Evolutionary conservation across 2,329 filamentous ascomycete genomes (phyloP), one percentile per base, ranked within the genome.

Genomic region (Emmonsia crescens): DNA sequence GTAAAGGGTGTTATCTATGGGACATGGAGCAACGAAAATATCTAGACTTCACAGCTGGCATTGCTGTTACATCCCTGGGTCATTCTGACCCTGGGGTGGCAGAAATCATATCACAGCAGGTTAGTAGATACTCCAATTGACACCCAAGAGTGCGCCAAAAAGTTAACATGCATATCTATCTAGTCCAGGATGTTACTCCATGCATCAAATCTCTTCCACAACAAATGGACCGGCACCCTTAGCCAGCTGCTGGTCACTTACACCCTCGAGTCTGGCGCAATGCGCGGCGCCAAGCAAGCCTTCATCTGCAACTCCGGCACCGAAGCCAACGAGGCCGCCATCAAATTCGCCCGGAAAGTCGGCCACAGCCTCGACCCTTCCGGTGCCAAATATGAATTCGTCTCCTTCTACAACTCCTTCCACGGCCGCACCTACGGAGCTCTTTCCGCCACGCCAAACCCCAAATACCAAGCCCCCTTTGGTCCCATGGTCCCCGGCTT

Each of bases 291-390:
- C 21, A 80, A 83, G 24, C 84, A 89, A 61, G 91, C 90, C 2
- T 99, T 99, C 72, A 83, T 99, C 66, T 96, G 91, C 80, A 99
- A 99, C 78, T 96, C 92, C 3, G 94, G 94, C 63, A 90, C 89
- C 63, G 94, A 99, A 78, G 94, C 94, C 72, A 99, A 99, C 75
- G 94, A 99, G 78, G 94, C 93, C 0, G 94, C 93, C 42, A 89
- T 99, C 74, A 99, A 99, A 76, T 97, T 99, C 70, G 89, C 93
- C 24, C 85, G 94, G 68, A 99, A 99, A 77, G 87, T 88, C 27
- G 92, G 91, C 68, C 93, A 93, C 75, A 79, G 85, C 10, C 69
- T 86, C 33, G 87, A 91, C 65, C 85, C 88, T 0, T 84, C 84
- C 0, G 87, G 89, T 56, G 76, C 75, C 24, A 96, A 97, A 78